Percentiles rank a stretch among this genome's conserved stretches.
Evolutionary conservation across 1,284 basidiomycete genomes (phyloP).

Genomic region (Trametes pubescens): DNA sequence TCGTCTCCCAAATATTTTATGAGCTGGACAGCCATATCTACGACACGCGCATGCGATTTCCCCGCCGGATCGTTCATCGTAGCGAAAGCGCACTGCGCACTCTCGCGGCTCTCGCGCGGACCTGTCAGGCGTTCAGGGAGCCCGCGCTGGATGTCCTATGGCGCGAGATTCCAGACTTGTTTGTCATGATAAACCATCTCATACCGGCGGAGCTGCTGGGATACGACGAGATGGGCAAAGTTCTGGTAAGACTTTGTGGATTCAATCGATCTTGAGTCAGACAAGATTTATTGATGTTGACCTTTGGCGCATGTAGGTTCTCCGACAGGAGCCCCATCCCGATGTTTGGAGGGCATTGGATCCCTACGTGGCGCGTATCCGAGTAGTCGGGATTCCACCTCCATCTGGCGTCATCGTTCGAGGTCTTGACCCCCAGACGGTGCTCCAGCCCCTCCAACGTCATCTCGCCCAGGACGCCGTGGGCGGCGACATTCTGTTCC

Average conservation of each 20-base stretch:
- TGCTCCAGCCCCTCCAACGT: neutral
- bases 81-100: slow-evolving; percentile 55
- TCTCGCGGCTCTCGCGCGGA: slow-evolving; percentile 69
- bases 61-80: neutral
- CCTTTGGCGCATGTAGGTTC: neutral
- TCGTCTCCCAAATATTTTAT: slow-evolving; percentile 1
- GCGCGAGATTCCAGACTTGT: slow-evolving; percentile 54
- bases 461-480: neutral
- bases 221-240: neutral
- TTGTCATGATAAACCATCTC: slow-evolving; percentile 3
- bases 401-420: neutral
- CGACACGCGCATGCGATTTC: neutral
- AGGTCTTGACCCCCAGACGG: neutral
- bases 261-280: neutral
- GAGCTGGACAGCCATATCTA: neutral
- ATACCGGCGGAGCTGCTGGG: slow-evolving; percentile 1
- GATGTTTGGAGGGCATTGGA: neutral
- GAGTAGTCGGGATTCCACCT: neutral
- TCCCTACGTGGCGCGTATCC: neutral
- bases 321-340: neutral
- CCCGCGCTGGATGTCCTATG: slow-evolving; percentile 71
- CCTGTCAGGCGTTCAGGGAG: slow-evolving; percentile 70
- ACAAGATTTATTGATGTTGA: neutral
- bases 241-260: neutral
- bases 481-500: neutral